Base-by-base conservation (phyloP, 441 rosid genomes). In the Dalechampia spathulata region DNA sequence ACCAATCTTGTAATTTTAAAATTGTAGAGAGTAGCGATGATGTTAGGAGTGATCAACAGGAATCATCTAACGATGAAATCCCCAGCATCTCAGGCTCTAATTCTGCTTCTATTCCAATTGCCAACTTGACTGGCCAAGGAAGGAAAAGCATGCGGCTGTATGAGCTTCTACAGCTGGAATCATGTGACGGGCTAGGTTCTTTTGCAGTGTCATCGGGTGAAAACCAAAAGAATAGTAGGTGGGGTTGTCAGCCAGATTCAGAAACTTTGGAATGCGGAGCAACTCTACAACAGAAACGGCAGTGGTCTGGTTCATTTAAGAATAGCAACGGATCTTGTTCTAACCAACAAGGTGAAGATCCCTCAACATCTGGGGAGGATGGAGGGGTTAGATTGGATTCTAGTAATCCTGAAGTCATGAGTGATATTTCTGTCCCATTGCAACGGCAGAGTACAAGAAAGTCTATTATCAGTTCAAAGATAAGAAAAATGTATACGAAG, bases 161-260 rank as follows among this genome's bases (percentile, higher is more conserved):
- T 66, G 98, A 91, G 82, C 80, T 91, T 34, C 86, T 91, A 56
- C 90, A 84, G 59, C 63, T 88, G 76, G 98, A 91, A 74, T 70
- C 75, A 47, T 65, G 70, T 68, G 85, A 75, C 10, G 80, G 58
- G 55, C 70, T 74, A 60, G 64, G 58, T 70, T 68, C 70, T 39
- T 15, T 57, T 26, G 53, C 65, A 32, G 26, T 45, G 45, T 51
- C 74, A 20, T 64, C 63, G 59, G 55, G 25, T 49, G 78, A 65
- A 16, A 54, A 41, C 43, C 71, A 61, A 49, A 69, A 65, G 51
- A 68, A 57, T 43, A 67, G 65, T 53, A 60, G 57, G 6, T 65
- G 46, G 52, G 66, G 60, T 57, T 68, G 63, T 57, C 81, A 65
- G 52, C 65, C 50, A 34, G 69, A 63, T 55, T 65, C 64, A 51